Evolutionary conservation across 2,329 filamentous ascomycete species (phyloP).

Genomic region (Torrubiellomyces zombiae): DNA sequence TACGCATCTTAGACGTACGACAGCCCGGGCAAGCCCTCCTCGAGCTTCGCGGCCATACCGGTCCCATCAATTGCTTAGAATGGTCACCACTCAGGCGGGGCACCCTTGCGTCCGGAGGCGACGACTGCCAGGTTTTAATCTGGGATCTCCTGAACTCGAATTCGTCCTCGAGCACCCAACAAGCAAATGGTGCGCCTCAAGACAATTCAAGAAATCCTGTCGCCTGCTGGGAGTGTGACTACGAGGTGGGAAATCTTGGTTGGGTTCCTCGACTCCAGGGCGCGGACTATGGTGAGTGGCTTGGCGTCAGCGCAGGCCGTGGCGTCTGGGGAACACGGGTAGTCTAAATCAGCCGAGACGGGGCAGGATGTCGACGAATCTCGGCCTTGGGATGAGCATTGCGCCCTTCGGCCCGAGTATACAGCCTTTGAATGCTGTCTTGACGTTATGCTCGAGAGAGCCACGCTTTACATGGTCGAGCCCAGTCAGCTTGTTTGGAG

Average conservation of each 20-base stretch:
- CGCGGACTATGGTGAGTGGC: constrained; percentile 61
- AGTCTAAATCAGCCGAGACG: constrained; percentile 14
- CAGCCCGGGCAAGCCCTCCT: constrained; percentile 91
- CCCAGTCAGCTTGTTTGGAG: too few relatives aligned
- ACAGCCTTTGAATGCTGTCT: too few relatives aligned
- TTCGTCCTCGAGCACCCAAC: constrained; percentile 22
- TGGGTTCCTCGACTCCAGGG: constrained; percentile 63
- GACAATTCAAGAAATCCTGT: constrained; percentile 51
- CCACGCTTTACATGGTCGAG: too few relatives aligned
- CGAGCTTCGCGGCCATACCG: constrained; percentile 77
- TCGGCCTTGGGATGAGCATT: too few relatives aligned
- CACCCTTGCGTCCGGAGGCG: constrained; percentile 76
- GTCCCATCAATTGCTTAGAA: constrained; percentile 80
- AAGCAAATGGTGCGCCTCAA: constrained; percentile 30
- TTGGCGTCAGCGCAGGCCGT: constrained; percentile 65
- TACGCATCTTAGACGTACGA: constrained; percentile 88
- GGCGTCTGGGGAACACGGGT: constrained; percentile 62
- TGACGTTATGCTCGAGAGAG: too few relatives aligned
- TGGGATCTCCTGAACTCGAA: constrained; percentile 73
- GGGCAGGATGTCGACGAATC: constrained; percentile 3
- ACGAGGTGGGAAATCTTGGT: constrained; percentile 70
- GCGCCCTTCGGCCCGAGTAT: too few relatives aligned
- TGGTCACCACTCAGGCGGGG: constrained; percentile 84
- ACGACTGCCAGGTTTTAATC: constrained; percentile 79
- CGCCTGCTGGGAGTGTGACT: constrained; percentile 71